phyloP scores from a whole-genome alignment of 2,329 filamentous ascomycete genomes.

The Pseudogymnoascus sp. region DNA sequence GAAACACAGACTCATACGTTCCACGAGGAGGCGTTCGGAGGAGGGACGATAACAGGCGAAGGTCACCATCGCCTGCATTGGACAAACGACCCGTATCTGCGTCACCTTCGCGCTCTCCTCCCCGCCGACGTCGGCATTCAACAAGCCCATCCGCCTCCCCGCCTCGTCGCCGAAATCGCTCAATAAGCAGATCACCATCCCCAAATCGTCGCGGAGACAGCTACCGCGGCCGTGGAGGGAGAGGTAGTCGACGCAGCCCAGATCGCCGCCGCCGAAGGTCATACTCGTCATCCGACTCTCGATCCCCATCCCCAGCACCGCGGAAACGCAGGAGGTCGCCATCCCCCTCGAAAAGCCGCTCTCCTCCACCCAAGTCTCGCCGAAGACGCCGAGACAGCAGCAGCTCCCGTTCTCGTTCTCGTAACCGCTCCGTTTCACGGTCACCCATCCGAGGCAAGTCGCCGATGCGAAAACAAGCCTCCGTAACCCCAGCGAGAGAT shows the following conservation, averaged over 20 bases:
- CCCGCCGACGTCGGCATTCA: conserved; percentile 21
- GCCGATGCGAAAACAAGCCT: background rate
- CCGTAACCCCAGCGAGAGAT: conserved; percentile 9
- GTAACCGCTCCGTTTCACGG: conserved; percentile 3
- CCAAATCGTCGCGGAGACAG: conserved; percentile 21
- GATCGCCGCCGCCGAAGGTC: conserved; percentile 25
- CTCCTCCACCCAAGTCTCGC: conserved; percentile 22
- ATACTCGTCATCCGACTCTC: conserved; percentile 17
- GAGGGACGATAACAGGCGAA: conserved; percentile 25
- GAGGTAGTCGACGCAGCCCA: conserved; percentile 25
- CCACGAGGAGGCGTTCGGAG: conserved; percentile 24
- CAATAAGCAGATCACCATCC: conserved; percentile 20
- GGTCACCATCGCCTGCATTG: conserved; percentile 17
- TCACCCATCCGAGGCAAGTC: conserved; percentile 8
- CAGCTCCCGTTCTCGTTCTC: conserved; percentile 24
- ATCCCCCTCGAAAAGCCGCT: conserved; percentile 23
- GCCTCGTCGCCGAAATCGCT: conserved; percentile 21
- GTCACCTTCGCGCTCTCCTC: conserved; percentile 25
- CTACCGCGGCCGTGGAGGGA: conserved; percentile 23
- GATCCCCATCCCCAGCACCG: conserved; percentile 18
- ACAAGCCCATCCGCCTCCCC: conserved; percentile 27
- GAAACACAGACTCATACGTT: conserved; percentile 27
- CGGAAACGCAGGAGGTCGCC: conserved; percentile 26
- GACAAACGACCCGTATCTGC: conserved; percentile 16
- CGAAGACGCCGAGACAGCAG: conserved; percentile 21